Conservation (phyloP, 495 filamentous ascomycete species). For the Penicillium argentinense region DNA sequence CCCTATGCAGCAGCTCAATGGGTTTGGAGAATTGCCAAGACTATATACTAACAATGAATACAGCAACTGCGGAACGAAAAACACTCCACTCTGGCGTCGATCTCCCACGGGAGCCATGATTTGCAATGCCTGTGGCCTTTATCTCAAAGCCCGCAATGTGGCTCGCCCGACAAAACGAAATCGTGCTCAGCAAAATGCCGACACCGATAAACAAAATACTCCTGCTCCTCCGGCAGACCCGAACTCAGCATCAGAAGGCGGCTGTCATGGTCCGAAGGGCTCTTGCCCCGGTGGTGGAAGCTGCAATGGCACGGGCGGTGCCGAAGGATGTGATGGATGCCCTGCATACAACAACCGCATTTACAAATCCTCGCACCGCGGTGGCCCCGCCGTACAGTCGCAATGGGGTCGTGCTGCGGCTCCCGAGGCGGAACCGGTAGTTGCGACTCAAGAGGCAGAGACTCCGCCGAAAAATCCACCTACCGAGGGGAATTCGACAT, state of each 20-base stretch:
- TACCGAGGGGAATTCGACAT: slow-evolving; percentile 61
- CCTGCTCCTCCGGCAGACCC: slow-evolving; percentile 16
- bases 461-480: slow-evolving; percentile 19
- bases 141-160: slow-evolving; percentile 89
- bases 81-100: slow-evolving; percentile 91
- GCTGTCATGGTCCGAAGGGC: slow-evolving; percentile 69
- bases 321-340: slow-evolving; percentile 93
- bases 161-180: slow-evolving; percentile 87
- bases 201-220: slow-evolving; percentile 17
- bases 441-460: slow-evolving; percentile 19
- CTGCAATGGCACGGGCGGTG: slow-evolving; percentile 95
- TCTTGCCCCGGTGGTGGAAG: slow-evolving; percentile 93
- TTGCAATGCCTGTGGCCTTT: slow-evolving; percentile 96
- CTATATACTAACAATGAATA: slow-evolving; percentile 5
- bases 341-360: slow-evolving; percentile 97
- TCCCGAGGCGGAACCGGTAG: slow-evolving; percentile 22
- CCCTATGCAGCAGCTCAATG: neutral
- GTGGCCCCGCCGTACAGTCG: slow-evolving; percentile 26
- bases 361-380: slow-evolving; percentile 67
- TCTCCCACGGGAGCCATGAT: slow-evolving; percentile 92
- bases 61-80: slow-evolving; percentile 93
- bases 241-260: slow-evolving; percentile 28
- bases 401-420: slow-evolving; percentile 33
- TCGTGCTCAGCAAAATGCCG: slow-evolving; percentile 36
- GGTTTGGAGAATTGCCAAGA: neutral